These are phyloP conservation scores for Solioccasus polychromus DNA, from an alignment of 768 basidiomycete species.

Conservation along the genomic window DNA sequence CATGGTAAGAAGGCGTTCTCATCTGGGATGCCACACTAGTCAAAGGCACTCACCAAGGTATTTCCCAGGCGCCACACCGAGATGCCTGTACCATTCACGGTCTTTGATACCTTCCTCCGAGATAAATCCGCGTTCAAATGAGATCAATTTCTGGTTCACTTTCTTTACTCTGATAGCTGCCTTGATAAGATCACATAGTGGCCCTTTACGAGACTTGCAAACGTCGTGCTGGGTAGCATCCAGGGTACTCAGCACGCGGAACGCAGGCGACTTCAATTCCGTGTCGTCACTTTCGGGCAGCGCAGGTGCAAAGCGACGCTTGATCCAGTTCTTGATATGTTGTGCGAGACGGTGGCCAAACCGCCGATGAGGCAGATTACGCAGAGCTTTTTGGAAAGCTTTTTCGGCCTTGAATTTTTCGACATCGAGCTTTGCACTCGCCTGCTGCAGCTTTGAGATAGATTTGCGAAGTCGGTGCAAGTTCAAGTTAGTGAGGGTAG, in stretches of 20 bases:
- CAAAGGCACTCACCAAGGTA: conserved; percentile 58
- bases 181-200: conserved; percentile 46
- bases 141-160: conserved; percentile 63
- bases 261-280: conserved; percentile 1
- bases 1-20: neutral
- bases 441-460: conserved; percentile 45
- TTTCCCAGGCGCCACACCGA: conserved; percentile 85
- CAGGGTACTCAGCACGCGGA: conserved; percentile 3
- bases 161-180: conserved; percentile 56
- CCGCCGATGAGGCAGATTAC: conserved; percentile 14
- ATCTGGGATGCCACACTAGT: neutral
- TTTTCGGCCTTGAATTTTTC: conserved; percentile 58
- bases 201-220: conserved; percentile 24
- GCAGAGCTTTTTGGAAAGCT: conserved; percentile 46
- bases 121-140: conserved; percentile 81
- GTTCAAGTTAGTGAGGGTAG: conserved; percentile 34
- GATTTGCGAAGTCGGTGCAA: conserved; percentile 45
- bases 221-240: conserved; percentile 3
- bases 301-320: conserved; percentile 13
- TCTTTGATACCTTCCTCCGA: conserved; percentile 72
- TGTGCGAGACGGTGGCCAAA: neutral
- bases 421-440: conserved; percentile 53
- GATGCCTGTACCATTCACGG: conserved; percentile 83
- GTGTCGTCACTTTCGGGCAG: neutral
- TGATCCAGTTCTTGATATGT: conserved; percentile 27